phyloP scores from a whole-genome alignment of 768 basidiomycete genomes.

The Mycena vulgaris region DNA sequence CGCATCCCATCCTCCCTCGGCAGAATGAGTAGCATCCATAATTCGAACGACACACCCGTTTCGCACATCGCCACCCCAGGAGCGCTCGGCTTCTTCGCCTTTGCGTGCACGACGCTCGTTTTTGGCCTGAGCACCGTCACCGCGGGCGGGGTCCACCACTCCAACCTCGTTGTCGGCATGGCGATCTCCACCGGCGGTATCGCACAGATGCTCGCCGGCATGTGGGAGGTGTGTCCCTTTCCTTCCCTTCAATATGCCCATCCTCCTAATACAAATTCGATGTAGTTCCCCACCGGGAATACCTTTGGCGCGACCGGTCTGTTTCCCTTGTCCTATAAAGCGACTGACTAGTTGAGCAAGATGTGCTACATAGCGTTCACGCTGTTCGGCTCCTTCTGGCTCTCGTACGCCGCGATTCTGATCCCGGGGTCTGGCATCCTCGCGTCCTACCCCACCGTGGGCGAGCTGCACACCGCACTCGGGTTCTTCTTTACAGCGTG shows the following conservation, averaged over 20 bases:
- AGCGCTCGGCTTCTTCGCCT: conserved; percentile 82
- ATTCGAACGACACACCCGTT: conserved; percentile 19
- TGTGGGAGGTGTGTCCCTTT: conserved; percentile 71
- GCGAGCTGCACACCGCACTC: conserved; percentile 67
- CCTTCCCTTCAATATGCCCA: conserved; percentile 25
- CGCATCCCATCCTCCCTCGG: conserved; percentile 24
- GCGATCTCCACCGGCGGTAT: conserved; percentile 88
- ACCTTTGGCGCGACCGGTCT: conserved; percentile 80
- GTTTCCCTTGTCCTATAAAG: conserved; percentile 69
- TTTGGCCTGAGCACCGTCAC: conserved; percentile 80
- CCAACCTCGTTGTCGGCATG: conserved; percentile 89
- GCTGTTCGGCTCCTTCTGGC: conserved; percentile 90
- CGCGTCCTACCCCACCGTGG: conserved; percentile 61
- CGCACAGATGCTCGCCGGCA: conserved; percentile 87
- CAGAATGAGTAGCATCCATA: conserved; percentile 30
- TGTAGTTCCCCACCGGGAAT: conserved; percentile 72
- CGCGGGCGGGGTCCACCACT: conserved; percentile 63
- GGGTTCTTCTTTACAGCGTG: conserved; percentile 83
- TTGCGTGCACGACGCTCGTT: conserved; percentile 87
- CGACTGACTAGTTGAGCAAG: conserved; percentile 43
- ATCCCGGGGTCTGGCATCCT: conserved; percentile 78
- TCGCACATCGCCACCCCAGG: conserved; percentile 70
- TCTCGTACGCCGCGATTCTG: conserved; percentile 83
- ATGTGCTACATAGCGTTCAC: conserved; percentile 70
- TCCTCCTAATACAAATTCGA: conserved; percentile 27